Percentiles rank a stretch among this genome's conserved stretches.
Conservation (phyloP, 202 grass and related monocot species). For the Cymbopogon flexuosus region DNA sequence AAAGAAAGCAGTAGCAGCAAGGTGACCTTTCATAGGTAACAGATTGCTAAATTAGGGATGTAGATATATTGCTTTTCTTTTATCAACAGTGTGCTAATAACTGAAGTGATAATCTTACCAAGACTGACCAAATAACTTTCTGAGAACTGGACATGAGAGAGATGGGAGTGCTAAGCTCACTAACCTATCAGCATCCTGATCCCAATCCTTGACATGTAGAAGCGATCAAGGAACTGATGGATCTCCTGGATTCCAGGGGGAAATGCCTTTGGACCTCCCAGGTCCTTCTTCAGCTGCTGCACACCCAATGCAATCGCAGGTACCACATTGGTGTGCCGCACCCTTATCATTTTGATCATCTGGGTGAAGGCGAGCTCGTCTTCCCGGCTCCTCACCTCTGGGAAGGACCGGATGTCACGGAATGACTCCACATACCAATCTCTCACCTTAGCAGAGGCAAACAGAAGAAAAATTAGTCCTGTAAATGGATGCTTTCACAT, state of each 20-base stretch:
- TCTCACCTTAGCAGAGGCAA: conserved; percentile 48
- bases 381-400: conserved; percentile 34
- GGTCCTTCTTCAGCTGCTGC: conserved; percentile 79
- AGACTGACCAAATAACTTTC: not conserved
- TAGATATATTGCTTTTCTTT: conserved; percentile 1
- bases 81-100: conserved; percentile 12
- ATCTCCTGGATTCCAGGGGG: conserved; percentile 63
- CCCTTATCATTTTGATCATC: conserved; percentile 91
- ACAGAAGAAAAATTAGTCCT: conserved; percentile 1
- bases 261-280: conserved; percentile 44
- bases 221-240: conserved; percentile 87
- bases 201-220: conserved; percentile 97
- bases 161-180: not conserved
- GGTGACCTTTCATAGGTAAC: conserved; percentile 3
- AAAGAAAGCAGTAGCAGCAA: not conserved
- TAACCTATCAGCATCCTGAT: conserved; percentile 97
- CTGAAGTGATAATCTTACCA: conserved; percentile 1
- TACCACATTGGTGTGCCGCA: conserved; percentile 88
- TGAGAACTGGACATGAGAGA: not conserved
- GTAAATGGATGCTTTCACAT: not conserved
- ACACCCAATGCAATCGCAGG: conserved; percentile 90
- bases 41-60: not conserved
- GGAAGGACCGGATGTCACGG: conserved; percentile 73
- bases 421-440: conserved; percentile 95
- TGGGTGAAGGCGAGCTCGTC: conserved; percentile 70